A percentile compares a stretch with the other conserved stretches of the same genome.
Conservation (phyloP, 805 yeast genomes). For the Saturnispora serradocipensis region DNA sequence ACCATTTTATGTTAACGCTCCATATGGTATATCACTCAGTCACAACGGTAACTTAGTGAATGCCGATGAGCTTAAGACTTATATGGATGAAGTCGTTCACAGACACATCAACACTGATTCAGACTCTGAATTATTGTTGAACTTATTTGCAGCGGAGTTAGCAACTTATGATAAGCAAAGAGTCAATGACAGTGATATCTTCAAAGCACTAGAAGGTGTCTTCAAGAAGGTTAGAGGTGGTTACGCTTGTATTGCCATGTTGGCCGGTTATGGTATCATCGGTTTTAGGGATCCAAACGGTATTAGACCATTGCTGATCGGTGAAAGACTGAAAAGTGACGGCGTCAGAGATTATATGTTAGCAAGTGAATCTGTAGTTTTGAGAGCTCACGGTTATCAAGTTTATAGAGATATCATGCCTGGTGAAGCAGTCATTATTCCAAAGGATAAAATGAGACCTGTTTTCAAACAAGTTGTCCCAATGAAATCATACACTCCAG, state of each 20-base stretch:
- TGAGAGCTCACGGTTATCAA: constrained; percentile 82
- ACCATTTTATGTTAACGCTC: constrained; percentile 95
- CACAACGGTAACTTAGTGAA: constrained; percentile 96
- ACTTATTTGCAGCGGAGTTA: constrained; percentile 85
- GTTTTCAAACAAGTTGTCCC: constrained; percentile 83
- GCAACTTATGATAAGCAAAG: constrained; percentile 88
- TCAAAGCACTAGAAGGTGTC: constrained; percentile 77
- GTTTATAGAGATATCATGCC: constrained; percentile 78
- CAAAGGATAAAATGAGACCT: constrained; percentile 62
- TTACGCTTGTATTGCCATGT: constrained; percentile 90
- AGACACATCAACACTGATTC: constrained; percentile 97
- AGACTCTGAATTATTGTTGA: constrained; percentile 84
- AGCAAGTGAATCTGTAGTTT: constrained; percentile 90
- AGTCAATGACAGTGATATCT: constrained; percentile 83
- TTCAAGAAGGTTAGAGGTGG: constrained; percentile 83
- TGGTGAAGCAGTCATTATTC: constrained; percentile 94
- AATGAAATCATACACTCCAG: constrained; percentile 76
- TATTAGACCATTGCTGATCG: constrained; percentile 81
- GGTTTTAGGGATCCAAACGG: constrained; percentile 98
- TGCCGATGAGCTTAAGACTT: constrained; percentile 62
- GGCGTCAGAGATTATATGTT: constrained; percentile 84
- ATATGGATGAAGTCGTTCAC: constrained; percentile 88
- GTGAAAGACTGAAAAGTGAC: constrained; percentile 64
- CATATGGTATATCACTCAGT: constrained; percentile 83
- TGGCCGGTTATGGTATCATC: constrained; percentile 91